Base-by-base conservation (phyloP, 1,284 basidiomycete species). In the Microstroma glucosiphilum region DNA sequence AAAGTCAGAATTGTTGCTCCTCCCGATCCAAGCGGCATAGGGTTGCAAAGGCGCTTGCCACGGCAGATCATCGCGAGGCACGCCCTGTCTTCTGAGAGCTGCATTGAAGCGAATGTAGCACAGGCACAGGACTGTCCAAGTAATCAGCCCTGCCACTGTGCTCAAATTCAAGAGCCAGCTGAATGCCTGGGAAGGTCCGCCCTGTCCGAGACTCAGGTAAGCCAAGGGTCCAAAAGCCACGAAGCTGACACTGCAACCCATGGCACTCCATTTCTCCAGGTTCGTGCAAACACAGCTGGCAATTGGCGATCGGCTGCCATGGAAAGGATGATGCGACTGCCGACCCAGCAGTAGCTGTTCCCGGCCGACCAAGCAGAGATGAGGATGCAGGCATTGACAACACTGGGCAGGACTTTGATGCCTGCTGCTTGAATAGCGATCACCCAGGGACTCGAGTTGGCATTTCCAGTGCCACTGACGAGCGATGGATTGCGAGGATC, bases 301-400 rank as follows among this genome's bases (percentile, higher is more conserved):
- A 90, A 91, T 70, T 90, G 88, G 0, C 88, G 86, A 21, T 86
- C 83, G 3, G 84, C 78, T 17, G 91, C 86, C 61, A 94, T 82
- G 48, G 89, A 88, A 77, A 92, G 88, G 56, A 69, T 69, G 68
- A 67, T 89, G 72, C 92, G 87, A 8, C 88, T 91, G 15, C 86
- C 86, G 1, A 87, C 88, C 80, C 90, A 94, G 58, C 93, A 78
- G 72, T 91, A 88, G 68, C 88, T 88, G 46, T 86, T 88, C 1
- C 88, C 89, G 6, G 91, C 90, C 2, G 89, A 91, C 85, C 88
- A 89, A 1, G 91, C 91, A 1, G 89, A 89, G 26, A 87, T 85
- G 62, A 90, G 82, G 49, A 90, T 80, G 46, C 83, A 82, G 40
- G 91, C 91, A 77, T 94, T 94, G 81, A 92, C 90, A 43, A 76